A percentile compares a stretch with the other conserved stretches of the same genome.
Conservation (phyloP, 2,329 filamentous ascomycete species). For the Venturiaceae sp. region DNA sequence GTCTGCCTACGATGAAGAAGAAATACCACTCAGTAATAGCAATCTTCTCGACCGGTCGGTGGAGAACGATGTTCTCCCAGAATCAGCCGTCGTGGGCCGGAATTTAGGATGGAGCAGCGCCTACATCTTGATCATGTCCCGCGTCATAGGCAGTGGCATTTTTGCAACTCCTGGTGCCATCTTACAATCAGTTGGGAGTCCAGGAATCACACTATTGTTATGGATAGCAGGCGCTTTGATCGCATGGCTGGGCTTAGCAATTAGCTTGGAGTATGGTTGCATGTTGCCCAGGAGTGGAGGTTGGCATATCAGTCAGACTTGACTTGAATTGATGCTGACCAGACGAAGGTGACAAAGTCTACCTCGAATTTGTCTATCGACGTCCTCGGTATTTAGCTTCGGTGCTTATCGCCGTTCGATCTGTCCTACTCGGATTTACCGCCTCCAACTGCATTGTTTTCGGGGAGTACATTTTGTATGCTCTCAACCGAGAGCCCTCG, state of each 20-base stretch:
- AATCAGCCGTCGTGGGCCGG: background rate
- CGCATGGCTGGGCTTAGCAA: background rate
- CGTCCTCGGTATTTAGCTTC: background rate
- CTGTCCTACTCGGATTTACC: conserved; percentile 1
- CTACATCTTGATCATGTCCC: conserved; percentile 8
- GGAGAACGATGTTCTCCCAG: conserved; percentile 6
- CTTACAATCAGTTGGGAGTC: background rate
- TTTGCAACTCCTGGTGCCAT: conserved; percentile 3
- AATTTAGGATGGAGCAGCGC: conserved; percentile 6
- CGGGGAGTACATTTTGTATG: background rate
- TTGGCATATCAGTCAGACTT: no score
- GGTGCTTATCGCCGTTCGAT: background rate
- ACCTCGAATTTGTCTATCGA: conserved; percentile 6
- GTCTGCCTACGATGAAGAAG: background rate
- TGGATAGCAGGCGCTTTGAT: conserved; percentile 3
- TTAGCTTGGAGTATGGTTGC: conserved; percentile 5
- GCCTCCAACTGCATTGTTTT: background rate
- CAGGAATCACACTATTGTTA: background rate
- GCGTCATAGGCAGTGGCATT: conserved; percentile 8
- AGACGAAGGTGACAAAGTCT: conserved; percentile 1
- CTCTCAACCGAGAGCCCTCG: background rate
- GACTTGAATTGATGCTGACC: background rate
- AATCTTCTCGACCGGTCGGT: background rate
- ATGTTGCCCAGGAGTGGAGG: background rate
- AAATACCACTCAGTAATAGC: background rate